These are phyloP conservation scores for Ilex aquifolium DNA, from an alignment of 257 asterid genomes.

Conservation along the genomic window DNA sequence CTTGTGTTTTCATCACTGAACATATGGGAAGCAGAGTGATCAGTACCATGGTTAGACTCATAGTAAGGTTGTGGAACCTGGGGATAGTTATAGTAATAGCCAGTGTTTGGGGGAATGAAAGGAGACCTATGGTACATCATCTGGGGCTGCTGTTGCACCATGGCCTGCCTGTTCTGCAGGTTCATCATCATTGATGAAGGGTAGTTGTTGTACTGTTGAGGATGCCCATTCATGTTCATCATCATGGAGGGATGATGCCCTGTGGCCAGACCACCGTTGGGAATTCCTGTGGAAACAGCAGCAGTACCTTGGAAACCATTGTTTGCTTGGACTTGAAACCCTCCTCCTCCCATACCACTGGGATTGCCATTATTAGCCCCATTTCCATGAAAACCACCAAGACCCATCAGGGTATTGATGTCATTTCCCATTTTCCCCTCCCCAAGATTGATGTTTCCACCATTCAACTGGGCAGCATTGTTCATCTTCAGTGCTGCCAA, in stretches of 20 bases:
- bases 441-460: conserved; percentile 12
- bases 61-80: conserved; percentile 21
- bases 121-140: conserved; percentile 69
- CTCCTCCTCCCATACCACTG: conserved; percentile 6
- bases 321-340: conserved; percentile 15
- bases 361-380: conserved; percentile 20
- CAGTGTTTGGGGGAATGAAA: conserved; percentile 40
- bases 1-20: conserved; percentile 63
- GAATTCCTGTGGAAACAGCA: conserved; percentile 18
- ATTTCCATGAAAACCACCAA: conserved; percentile 60
- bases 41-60: conserved; percentile 16
- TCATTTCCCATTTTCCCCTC: conserved; percentile 37
- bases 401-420: conserved; percentile 52
- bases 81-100: conserved; percentile 41
- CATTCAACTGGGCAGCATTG: conserved; percentile 20
- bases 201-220: conserved; percentile 15
- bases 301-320: conserved; percentile 23
- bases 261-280: conserved; percentile 12
- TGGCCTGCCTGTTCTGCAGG: conserved; percentile 42
- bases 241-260: conserved; percentile 33
- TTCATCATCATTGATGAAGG: conserved; percentile 44
- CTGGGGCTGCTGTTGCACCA: conserved; percentile 29
- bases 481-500: conserved; percentile 33
- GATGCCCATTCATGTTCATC: conserved; percentile 33
- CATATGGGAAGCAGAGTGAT: conserved; percentile 29